These are phyloP conservation scores for Arachis monticola DNA, from an alignment of 331 rosid species.

Conservation along the genomic window DNA sequence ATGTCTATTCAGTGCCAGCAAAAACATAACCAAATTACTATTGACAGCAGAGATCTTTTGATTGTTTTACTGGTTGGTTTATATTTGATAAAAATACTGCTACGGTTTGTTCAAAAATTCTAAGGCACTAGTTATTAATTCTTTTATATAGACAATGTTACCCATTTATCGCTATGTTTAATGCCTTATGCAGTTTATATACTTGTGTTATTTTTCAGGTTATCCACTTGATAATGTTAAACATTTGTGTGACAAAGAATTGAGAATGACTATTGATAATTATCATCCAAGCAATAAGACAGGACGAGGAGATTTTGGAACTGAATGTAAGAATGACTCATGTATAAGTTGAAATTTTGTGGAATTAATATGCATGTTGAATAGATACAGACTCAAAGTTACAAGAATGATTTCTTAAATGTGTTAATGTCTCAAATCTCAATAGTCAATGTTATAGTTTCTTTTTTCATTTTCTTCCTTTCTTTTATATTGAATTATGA, in stretches of 20 bases:
- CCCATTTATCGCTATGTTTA: too few species aligned
- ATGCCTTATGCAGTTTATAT: too few species aligned
- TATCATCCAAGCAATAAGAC: constrained; percentile 73
- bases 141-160: too few species aligned
- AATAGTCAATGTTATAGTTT: neutral
- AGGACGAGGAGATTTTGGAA: constrained; percentile 97
- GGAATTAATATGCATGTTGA: constrained; percentile 29
- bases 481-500: constrained; percentile 1
- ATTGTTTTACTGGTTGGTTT: too few species aligned
- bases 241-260: constrained; percentile 64
- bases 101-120: too few species aligned
- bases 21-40: constrained; percentile 22
- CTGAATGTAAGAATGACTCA: constrained; percentile 62
- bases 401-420: constrained; percentile 25
- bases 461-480: constrained; percentile 9
- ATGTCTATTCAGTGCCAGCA: constrained; percentile 16
- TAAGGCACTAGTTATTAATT: too few species aligned
- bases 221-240: constrained; percentile 61
- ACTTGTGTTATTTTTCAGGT: constrained; percentile 51
- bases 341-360: constrained; percentile 28
- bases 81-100: too few species aligned
- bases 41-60: neutral
- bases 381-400: constrained; percentile 7
- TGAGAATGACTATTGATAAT: constrained; percentile 74
- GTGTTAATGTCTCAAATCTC: constrained; percentile 10